phyloP scores from a whole-genome alignment of 306 rosid genomes.

The Erythrophleum fordii region DNA sequence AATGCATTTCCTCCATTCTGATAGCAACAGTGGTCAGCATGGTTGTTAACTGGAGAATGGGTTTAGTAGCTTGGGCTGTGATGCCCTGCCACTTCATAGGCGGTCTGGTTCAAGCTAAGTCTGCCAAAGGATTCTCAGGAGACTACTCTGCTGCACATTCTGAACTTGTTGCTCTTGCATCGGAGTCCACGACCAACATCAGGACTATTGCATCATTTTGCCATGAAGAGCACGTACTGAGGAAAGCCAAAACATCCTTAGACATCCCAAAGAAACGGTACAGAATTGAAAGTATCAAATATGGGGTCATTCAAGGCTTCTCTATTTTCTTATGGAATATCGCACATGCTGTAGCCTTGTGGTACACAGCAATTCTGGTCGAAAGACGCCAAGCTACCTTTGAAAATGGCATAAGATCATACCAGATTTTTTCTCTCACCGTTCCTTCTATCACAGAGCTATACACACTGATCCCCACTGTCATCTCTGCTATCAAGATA shows the following conservation, averaged over 20 bases:
- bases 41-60: slow-evolving; percentile 85
- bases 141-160: slow-evolving; percentile 74
- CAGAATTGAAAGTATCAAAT: slow-evolving; percentile 74
- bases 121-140: slow-evolving; percentile 88
- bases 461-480: slow-evolving; percentile 87
- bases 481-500: slow-evolving; percentile 71
- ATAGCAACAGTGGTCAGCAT: slow-evolving; percentile 87
- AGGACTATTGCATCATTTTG: slow-evolving; percentile 85
- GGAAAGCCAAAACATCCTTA: slow-evolving; percentile 63
- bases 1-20: slow-evolving; percentile 83
- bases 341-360: slow-evolving; percentile 90
- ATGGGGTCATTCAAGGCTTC: slow-evolving; percentile 76
- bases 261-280: slow-evolving; percentile 70
- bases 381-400: slow-evolving; percentile 64
- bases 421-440: slow-evolving; percentile 93
- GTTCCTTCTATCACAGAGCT: slow-evolving; percentile 92
- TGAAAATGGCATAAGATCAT: slow-evolving; percentile 75
- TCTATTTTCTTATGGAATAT: slow-evolving; percentile 91
- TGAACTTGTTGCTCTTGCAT: slow-evolving; percentile 73
- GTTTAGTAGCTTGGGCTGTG: slow-evolving; percentile 91
- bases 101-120: slow-evolving; percentile 87
- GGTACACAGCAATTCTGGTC: slow-evolving; percentile 81
- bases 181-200: slow-evolving; percentile 85
- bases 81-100: slow-evolving; percentile 99
- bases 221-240: slow-evolving; percentile 72